Conservation (phyloP, 2,329 filamentous ascomycete genomes). For the Grosmannia penicillata region DNA sequence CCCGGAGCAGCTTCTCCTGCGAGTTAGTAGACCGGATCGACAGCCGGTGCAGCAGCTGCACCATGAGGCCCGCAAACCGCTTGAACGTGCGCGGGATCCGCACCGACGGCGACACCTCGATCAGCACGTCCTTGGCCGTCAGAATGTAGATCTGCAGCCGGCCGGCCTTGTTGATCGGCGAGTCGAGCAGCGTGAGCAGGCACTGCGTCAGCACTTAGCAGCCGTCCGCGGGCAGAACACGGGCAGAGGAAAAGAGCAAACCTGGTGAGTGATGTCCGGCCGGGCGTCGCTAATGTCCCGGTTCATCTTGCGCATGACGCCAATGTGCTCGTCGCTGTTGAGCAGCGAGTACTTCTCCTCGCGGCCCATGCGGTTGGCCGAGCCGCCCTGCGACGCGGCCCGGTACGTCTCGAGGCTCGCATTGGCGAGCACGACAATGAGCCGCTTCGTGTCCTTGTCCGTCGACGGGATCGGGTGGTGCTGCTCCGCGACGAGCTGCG, state of each 20-base stretch:
- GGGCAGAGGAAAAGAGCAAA: conserved; percentile 21
- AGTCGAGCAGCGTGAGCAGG: conserved; percentile 90
- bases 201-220: conserved; percentile 44
- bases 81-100: conserved; percentile 98
- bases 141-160: conserved; percentile 98
- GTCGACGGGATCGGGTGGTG: conserved; percentile 66
- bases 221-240: conserved; percentile 10
- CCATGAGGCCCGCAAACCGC: conserved; percentile 96
- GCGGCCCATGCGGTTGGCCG: conserved; percentile 48
- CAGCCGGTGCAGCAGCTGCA: conserved; percentile 87
- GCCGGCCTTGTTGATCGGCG: conserved; percentile 95
- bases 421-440: conserved; percentile 94
- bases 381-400: conserved; percentile 56
- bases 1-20: conserved; percentile 91
- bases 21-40: conserved; percentile 95
- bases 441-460: conserved; percentile 80
- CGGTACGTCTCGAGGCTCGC: conserved; percentile 97
- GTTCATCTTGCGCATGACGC: conserved; percentile 99
- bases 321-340: conserved; percentile 98
- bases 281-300: conserved; percentile 94
- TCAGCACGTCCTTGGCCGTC: conserved; percentile 91
- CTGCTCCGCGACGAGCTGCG: conserved; percentile 87
- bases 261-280: conserved; percentile 97
- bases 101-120: conserved; percentile 95
- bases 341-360: conserved; percentile 96